Evolutionary conservation across 2,329 filamentous ascomycete species (phyloP).

Genomic region (Clonostachys chloroleuca): DNA sequence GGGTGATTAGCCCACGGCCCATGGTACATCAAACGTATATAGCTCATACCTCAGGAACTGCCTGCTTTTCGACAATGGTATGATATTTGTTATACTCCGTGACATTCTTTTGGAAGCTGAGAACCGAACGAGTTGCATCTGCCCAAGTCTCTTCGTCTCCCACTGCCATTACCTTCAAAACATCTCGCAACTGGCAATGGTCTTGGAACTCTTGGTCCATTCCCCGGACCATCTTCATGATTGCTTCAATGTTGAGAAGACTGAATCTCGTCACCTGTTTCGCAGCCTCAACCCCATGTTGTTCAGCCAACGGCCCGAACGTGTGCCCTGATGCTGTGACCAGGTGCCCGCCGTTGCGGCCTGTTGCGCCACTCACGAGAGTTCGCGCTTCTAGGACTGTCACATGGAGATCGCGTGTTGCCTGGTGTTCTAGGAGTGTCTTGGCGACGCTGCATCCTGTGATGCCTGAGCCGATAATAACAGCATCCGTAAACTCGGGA

Average conservation of each 20-base stretch:
- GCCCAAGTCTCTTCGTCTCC: constrained; percentile 7
- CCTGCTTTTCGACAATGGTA: constrained; percentile 7
- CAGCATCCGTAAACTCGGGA: constrained; percentile 11
- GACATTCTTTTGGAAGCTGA: background rate
- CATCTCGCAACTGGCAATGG: constrained; percentile 9
- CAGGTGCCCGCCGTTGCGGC: constrained; percentile 20
- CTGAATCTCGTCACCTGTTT: background rate
- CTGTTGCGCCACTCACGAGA: constrained; percentile 19
- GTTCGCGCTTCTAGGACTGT: constrained; percentile 18
- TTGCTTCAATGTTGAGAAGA: too few relatives aligned
- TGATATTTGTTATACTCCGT: constrained; percentile 8
- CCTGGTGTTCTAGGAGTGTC: constrained; percentile 11
- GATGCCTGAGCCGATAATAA: constrained; percentile 20
- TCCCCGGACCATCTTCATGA: constrained; percentile 8
- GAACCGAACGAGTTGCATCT: too few relatives aligned
- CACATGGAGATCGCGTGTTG: constrained; percentile 4
- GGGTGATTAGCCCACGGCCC: background rate
- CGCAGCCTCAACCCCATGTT: background rate
- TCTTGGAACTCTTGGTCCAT: constrained; percentile 7
- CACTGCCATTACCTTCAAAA: constrained; percentile 1
- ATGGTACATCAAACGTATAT: background rate
- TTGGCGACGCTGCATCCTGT: constrained; percentile 19
- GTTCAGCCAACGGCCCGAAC: constrained; percentile 16
- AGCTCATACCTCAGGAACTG: constrained; percentile 10
- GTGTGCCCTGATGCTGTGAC: constrained; percentile 27